Base-by-base conservation (phyloP, 805 yeast genomes). In the Kodamaea kaohsiungensis region DNA sequence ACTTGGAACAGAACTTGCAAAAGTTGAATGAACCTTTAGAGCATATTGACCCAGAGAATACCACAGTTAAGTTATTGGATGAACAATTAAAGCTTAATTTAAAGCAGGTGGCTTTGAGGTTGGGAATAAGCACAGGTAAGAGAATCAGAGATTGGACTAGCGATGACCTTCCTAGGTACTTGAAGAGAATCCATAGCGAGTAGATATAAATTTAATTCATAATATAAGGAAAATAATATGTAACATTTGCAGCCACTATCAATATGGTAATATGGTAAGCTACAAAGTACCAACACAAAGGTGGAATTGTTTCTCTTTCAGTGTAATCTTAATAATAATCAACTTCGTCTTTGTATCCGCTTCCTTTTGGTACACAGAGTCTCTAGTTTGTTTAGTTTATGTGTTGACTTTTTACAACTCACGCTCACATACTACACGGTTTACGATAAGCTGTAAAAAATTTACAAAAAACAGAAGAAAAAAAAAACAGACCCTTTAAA, bases 141-240 rank as follows among this genome's bases (percentile, higher is more conserved):
- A 80, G 92, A 67, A 63, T 84, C 1, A 61, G 72, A 27, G 86
- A 84, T 2, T 88, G 93, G 92, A 73, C 84, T 3, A 72, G 70
- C 45, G 80, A 71, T 13, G 89, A 87, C 61, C 57, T 79, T 4
- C 70, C 65, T 0, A 67, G 69, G 43, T 66, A 75, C n/a, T 63
- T 75, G 35, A 87, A 87, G 63, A 61, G 79, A 54, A 52, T 72
- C 5, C 67, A 56, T 33, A 49, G 43, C 18, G 38, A 37, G 17
- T 47, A 38, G 16, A 37, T 4, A 37, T 10, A n/a, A 12, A 43
- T 43, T 9, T 22, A 22, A 22, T 4, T 22, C 25, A 6, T 22
- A 22, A 22, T 22, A 22, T 22, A 22, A 4, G 6, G 6, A 22
- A 4, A 22, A 22, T 22, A 22, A 6, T 8, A 30, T 30, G 35